Conservation (phyloP, 2,329 filamentous ascomycete species). For the Fragosphaeria purpurea region DNA sequence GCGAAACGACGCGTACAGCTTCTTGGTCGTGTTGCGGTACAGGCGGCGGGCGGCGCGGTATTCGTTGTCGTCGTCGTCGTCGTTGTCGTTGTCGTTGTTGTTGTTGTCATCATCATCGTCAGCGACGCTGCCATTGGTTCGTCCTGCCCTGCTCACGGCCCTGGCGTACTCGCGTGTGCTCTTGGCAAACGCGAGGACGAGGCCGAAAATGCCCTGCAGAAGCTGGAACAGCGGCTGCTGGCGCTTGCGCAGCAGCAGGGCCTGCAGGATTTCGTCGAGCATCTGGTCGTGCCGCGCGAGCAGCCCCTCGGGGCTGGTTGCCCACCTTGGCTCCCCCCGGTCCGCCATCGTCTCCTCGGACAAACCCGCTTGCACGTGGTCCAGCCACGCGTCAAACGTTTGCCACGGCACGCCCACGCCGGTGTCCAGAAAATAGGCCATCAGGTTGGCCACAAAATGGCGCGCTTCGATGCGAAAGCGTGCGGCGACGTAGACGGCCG, state of each 20-base stretch:
- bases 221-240: constrained; percentile 64
- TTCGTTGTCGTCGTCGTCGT: constrained; percentile 9
- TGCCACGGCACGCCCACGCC: constrained; percentile 67
- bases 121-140: background rate
- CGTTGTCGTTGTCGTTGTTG: background rate
- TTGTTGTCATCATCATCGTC: constrained; percentile 4
- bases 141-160: constrained; percentile 23
- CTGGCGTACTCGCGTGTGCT: constrained; percentile 28
- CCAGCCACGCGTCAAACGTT: constrained; percentile 56
- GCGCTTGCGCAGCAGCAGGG: constrained; percentile 61
- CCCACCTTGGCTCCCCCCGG: constrained; percentile 13
- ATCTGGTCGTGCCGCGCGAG: constrained; percentile 61
- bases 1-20: constrained; percentile 54
- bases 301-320: constrained; percentile 52
- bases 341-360: constrained; percentile 26
- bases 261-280: constrained; percentile 65
- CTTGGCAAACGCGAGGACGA: constrained; percentile 63
- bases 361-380: constrained; percentile 50
- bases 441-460: constrained; percentile 65
- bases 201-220: constrained; percentile 64
- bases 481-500: constrained; percentile 16
- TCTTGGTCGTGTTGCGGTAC: constrained; percentile 14
- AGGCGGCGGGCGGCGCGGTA: constrained; percentile 4
- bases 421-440: constrained; percentile 69
- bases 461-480: constrained; percentile 68